Evolutionary conservation across 305 asterid species (phyloP).

Genomic region (Fraxinus nigra): DNA sequence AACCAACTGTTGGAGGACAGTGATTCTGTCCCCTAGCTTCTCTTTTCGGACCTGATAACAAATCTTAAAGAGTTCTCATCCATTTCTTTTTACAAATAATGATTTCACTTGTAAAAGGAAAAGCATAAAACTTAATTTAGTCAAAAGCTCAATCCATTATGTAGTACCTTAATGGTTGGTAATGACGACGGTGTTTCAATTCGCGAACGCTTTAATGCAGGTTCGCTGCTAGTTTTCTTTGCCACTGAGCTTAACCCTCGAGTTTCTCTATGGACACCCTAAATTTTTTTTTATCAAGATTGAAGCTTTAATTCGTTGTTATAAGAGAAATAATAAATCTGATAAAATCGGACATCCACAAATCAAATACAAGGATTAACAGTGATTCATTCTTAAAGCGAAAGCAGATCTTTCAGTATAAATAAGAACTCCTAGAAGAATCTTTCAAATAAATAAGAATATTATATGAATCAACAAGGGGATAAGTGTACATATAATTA

Average conservation of each 20-base stretch:
- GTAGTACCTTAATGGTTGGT: constrained; percentile 49
- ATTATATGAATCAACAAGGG: background rate
- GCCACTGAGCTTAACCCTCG: constrained; percentile 12
- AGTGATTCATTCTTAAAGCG: background rate
- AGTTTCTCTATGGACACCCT: constrained; percentile 23
- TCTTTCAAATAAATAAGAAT: too few relatives aligned
- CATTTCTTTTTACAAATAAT: constrained; percentile 26
- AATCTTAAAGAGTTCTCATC: constrained; percentile 28
- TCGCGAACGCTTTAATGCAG: constrained; percentile 40
- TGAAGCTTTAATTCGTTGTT: background rate
- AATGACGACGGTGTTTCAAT: constrained; percentile 42
- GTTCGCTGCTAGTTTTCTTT: constrained; percentile 30
- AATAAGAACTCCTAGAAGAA: too few relatives aligned
- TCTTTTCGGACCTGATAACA: constrained; percentile 46
- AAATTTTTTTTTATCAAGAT: background rate
- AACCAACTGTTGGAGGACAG: constrained; percentile 57
- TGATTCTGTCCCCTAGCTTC: constrained; percentile 51
- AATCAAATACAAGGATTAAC: background rate
- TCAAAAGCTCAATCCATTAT: constrained; percentile 19
- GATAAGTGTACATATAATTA: background rate
- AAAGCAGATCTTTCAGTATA: background rate
- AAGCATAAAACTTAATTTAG: constrained; percentile 18
- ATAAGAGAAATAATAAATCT: background rate
- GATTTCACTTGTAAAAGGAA: constrained; percentile 17
- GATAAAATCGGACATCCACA: background rate